Base-by-base conservation (phyloP, 2,329 filamentous ascomycete species). In the Fusarium sp. region DNA sequence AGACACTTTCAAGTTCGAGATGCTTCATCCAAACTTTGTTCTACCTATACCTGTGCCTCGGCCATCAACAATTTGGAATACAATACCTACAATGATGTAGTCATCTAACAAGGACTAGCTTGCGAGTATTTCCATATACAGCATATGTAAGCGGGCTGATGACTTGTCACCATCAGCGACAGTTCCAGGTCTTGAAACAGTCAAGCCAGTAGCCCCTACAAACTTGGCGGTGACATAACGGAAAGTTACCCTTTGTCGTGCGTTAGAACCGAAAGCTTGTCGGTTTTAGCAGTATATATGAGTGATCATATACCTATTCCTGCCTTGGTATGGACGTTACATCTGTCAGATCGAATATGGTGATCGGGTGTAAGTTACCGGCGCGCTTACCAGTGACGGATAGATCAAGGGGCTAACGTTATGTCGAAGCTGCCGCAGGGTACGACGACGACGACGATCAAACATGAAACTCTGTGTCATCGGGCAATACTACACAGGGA, bases 351-450 rank as follows among this genome's bases (percentile, higher is more conserved):
- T 54, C 47, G 56, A 47, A 73, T 36, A 56, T 50, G 51, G 66
- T 50, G 58, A 63, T 71, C 51, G 41, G 45, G 38, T 59, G 42
- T 58, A 61, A 62, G 70, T 60, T 59, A n/a, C 59, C 57, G 60
- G 47, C 45, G 45, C 62, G 66, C 58, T 71, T 67, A 44, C 48
- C 63, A 47, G 41, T 50, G 45, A 57, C 30, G 47, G 59, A 55
- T 32, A 54, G 59, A 55, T 32, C 42, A 47, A 57, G 38, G 47
- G 70, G 47, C 47, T 59, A 73, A 57, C 35, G 51, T 55, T 55
- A 51, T 74, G 54, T 70, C 9, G 57, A 63, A 68, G 45, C 48
- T 48, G 39, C 59, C 57, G 62, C 61, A 63, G 62, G 66, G 35
- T 36, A 45, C 47, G 44, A 32, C 47, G 44, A 44, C 42, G 47